phyloP scores from a whole-genome alignment of 805 yeast species.

The Lipomyces spencermartinsiae region DNA sequence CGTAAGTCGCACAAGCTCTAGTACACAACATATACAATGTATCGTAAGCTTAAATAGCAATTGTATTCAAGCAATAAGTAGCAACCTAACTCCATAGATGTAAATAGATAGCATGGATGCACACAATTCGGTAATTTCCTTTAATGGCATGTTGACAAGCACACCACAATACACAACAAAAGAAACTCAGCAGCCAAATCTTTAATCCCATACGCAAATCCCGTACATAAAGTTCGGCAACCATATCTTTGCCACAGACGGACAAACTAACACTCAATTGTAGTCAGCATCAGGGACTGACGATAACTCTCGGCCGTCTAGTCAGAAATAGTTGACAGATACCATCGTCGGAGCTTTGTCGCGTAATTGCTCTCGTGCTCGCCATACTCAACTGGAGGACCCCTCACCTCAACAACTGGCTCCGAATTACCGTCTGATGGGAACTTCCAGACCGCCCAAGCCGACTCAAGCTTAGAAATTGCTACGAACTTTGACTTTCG shows the following conservation, averaged over 20 bases:
- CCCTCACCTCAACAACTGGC: conserved; percentile 5
- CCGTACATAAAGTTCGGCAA: neutral
- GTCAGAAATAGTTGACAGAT: neutral
- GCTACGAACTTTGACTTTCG: conserved; percentile 13
- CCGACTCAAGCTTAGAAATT: conserved; percentile 9
- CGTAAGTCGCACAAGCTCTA: neutral
- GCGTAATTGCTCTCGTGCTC: conserved; percentile 20
- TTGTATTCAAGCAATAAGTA: neutral
- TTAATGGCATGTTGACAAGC: neutral
- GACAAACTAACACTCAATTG: neutral
- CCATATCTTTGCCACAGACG: neutral
- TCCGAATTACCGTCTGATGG: neutral
- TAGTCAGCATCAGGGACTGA: neutral
- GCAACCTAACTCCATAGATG: neutral
- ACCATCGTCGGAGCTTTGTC: conserved; percentile 15
- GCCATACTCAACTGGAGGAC: conserved; percentile 35
- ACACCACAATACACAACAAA: neutral
- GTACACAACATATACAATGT: neutral
- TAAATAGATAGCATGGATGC: too few species aligned
- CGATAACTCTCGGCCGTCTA: neutral
- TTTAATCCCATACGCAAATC: neutral
- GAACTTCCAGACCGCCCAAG: conserved; percentile 27
- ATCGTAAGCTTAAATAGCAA: neutral
- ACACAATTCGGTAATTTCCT: neutral
- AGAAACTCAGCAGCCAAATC: neutral